Conservation (phyloP, 495 filamentous ascomycete genomes). For the Xylaria flabelliformis region DNA sequence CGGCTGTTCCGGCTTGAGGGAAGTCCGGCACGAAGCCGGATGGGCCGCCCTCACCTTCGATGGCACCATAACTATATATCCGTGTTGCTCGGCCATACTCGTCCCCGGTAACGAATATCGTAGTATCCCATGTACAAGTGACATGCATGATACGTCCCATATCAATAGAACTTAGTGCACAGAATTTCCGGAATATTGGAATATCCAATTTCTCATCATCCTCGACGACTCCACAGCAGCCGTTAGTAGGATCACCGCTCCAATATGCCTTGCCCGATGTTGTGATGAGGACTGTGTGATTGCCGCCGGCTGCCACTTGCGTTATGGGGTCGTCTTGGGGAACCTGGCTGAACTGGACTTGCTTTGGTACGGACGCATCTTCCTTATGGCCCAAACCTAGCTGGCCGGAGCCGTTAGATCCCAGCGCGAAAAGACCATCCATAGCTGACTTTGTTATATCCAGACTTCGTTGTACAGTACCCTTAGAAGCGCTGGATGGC, state of each 20-base stretch:
- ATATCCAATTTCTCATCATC: conserved; percentile 18
- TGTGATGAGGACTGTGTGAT: conserved; percentile 80
- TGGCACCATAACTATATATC: conserved; percentile 67
- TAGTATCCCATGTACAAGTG: conserved; percentile 81
- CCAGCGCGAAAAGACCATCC: conserved; percentile 74
- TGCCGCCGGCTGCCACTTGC: conserved; percentile 75
- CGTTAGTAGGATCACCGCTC: conserved; percentile 65
- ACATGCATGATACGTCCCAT: conserved; percentile 37
- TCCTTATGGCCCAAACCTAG: conserved; percentile 78
- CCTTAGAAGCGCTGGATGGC: not conserved
- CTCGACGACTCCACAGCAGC: conserved; percentile 55
- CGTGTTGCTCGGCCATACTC: conserved; percentile 42
- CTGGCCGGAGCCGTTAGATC: conserved; percentile 90
- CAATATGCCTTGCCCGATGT: conserved; percentile 63
- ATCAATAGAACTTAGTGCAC: conserved; percentile 20
- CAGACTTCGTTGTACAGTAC: no score
- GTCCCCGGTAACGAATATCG: conserved; percentile 59
- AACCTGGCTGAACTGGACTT: conserved; percentile 55
- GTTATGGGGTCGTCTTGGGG: conserved; percentile 32
- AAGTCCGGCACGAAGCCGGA: conserved; percentile 61
- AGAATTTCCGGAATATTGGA: conserved; percentile 37
- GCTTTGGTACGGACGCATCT: conserved; percentile 72
- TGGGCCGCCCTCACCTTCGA: not conserved
- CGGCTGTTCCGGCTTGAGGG: conserved; percentile 56
- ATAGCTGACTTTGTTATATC: conserved; percentile 32